Evolutionary conservation across 108 stramenopile species (phyloP), one percentile per base, ranked within the genome.

Genomic region (Nitzschia putrida): DNA sequence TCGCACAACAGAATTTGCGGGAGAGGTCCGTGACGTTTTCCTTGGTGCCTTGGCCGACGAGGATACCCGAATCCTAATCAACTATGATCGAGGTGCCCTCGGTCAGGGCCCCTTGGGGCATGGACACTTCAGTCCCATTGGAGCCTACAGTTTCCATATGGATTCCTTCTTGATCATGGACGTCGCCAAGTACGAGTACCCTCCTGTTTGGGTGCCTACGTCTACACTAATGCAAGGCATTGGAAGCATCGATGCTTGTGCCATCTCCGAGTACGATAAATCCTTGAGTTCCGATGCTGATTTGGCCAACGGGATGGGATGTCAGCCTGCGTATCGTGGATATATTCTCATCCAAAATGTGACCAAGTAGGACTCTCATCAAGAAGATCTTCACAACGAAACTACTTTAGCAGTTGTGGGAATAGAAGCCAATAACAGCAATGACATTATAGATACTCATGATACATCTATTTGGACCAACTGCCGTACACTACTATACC

Each of bases 181-280:
- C 78, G 87, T 95, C 25, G 98, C 98, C 38, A 95, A 97, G 58
- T 99, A 98, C 88, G 98, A 99, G 82, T 95, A 95, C 79, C 93
- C 96, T 0, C 84, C 94, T 29, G 94, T 89, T 45, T 99, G 98
- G 98, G 92, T 95, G 14, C 69, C 89, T 6, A 75, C 95, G 18
- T 74, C 67, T 0, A 63, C 56, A 13, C 69, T 98, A 52, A 87
- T 78, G 59, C 66, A 77, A 0, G 81, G 96, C 10, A 88, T 97
- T 83, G 65, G 54, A 12, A 88, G 78, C 3, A 42, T 77, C 29
- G 93, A 94, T 61, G 18, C n/a, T 12, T 94, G 93, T 68, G 87
- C 87, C 38, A n/a, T 18, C 59, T 65, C 68, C 20, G 10, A 26
- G 8, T 60, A 59, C 52, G 41, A 43, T 22, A 16, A 43, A 7